Percentiles rank a stretch among this genome's conserved stretches.
Conservation (phyloP, 1,284 basidiomycete genomes). For the Peniophora sp. region DNA sequence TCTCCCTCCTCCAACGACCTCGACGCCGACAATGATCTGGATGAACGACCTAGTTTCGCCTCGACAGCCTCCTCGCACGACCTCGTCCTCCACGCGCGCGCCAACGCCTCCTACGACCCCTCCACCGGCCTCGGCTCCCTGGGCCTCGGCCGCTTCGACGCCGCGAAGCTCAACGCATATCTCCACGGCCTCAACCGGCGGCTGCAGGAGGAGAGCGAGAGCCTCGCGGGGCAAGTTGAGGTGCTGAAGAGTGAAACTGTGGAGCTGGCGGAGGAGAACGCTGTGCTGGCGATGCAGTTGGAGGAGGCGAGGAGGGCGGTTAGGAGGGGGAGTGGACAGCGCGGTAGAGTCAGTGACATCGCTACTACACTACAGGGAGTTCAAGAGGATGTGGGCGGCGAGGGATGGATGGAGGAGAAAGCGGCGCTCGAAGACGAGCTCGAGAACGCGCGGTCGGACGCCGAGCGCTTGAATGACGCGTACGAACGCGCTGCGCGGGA, state of each 20-base stretch:
- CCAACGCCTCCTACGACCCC: constrained; percentile 80
- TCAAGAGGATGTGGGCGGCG: constrained; percentile 48
- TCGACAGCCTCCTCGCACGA: constrained; percentile 82
- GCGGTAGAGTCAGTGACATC: constrained; percentile 35
- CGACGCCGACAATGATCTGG: constrained; percentile 9
- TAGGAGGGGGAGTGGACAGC: constrained; percentile 24
- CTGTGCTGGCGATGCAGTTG: constrained; percentile 36
- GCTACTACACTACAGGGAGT: constrained; percentile 48
- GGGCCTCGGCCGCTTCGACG: constrained; percentile 64
- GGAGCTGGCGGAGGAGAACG: constrained; percentile 19
- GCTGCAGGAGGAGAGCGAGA: constrained; percentile 76
- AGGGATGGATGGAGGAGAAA: constrained; percentile 61
- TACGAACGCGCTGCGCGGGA: constrained; percentile 36
- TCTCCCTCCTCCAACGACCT: constrained; percentile 17
- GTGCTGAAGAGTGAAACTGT: constrained; percentile 39
- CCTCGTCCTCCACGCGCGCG: constrained; percentile 68
- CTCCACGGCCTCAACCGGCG: constrained; percentile 73
- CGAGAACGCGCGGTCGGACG: constrained; percentile 40
- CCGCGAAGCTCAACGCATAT: constrained; percentile 73
- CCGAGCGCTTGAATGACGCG: constrained; percentile 23
- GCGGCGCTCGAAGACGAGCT: constrained; percentile 35
- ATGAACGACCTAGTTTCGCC: constrained; percentile 54
- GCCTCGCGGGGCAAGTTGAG: constrained; percentile 40
- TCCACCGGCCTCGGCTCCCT: constrained; percentile 61
- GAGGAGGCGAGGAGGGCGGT: constrained; percentile 21